These are phyloP conservation scores for Eucalyptus lansdowneana DNA, from an alignment of 345 rosid genomes.

Conservation along the genomic window DNA sequence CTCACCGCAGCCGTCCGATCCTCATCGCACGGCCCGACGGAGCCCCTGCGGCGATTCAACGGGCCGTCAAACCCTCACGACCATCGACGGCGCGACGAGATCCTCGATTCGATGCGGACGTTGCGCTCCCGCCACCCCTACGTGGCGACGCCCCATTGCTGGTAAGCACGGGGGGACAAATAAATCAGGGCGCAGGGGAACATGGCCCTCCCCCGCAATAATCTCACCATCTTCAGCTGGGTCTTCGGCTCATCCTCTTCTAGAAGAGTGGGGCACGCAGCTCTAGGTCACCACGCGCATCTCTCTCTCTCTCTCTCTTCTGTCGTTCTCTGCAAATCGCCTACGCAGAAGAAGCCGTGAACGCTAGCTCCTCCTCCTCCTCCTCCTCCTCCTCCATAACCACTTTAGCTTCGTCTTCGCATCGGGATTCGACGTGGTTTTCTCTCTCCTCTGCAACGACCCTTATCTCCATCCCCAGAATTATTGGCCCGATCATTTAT, in stretches of 20 bases:
- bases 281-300: constrained; percentile 19
- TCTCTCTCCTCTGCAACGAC: background rate
- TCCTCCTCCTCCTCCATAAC: background rate
- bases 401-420: background rate
- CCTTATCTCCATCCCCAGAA: background rate
- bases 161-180: background rate
- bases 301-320: background rate
- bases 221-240: background rate
- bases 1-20: background rate
- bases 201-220: background rate
- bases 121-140: background rate
- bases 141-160: background rate
- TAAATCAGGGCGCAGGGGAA: background rate
- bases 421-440: background rate
- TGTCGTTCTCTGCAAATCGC: background rate
- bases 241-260: background rate
- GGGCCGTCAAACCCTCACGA: background rate
- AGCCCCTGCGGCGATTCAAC: background rate
- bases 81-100: background rate
- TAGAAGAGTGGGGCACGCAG: constrained; percentile 10
- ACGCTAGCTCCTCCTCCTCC: background rate
- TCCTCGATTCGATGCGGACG: background rate
- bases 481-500: background rate
- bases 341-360: background rate
- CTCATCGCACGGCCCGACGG: background rate